Evolutionary conservation across 169 alveolate species (phyloP), one percentile per base, ranked within the genome.

Genomic region (Plasmodium fragile): DNA sequence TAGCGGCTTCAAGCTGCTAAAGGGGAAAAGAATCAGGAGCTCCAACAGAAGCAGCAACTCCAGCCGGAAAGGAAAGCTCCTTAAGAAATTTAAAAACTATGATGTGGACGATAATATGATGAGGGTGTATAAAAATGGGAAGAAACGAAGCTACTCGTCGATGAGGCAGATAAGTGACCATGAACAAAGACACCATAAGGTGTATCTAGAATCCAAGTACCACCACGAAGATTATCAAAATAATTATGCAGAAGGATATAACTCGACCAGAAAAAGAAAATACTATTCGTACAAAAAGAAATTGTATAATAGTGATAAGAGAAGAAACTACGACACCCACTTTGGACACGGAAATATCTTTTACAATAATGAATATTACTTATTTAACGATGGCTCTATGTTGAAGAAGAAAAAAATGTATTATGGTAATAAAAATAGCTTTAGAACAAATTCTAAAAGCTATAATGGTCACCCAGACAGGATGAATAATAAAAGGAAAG

Each of bases 311-410:
- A 53, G 52, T 73, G 93, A 75, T 73, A 85, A 59, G 30, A 55
- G 85, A 85, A 55, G 85, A 85, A 73, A 85, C 55, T 85, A 69
- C 65, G 93, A 85, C 4, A 85, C 93, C 16, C 93, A 85, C 79
- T 85, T 22, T 85, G 93, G 93, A 18, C 93, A 85, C 65, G 93
- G 93, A 2, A 85, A 85, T 28, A 85, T 85, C 18, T 73, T 85
- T 28, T 85, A 85, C 53, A 85, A 85, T 85, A 85, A 85, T 75
- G 93, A 85, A 75, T 85, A 85, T 85, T 85, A 85, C 22, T 10
- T 85, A 34, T 16, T 85, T 73, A 85, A 85, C 79, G 93, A 85
- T 65, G 53, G 89, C n/a, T 8, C 82, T 8, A 85, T 80, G 34
- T 82, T 82, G 59, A 89, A 92, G 22, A 82, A 43, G 53, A 85